Percentiles rank a stretch among this genome's conserved stretches.
These are phyloP conservation scores for Phyllosticta paracitricarpa DNA, from an alignment of 2,329 filamentous ascomycete species.

Conservation along the genomic window DNA sequence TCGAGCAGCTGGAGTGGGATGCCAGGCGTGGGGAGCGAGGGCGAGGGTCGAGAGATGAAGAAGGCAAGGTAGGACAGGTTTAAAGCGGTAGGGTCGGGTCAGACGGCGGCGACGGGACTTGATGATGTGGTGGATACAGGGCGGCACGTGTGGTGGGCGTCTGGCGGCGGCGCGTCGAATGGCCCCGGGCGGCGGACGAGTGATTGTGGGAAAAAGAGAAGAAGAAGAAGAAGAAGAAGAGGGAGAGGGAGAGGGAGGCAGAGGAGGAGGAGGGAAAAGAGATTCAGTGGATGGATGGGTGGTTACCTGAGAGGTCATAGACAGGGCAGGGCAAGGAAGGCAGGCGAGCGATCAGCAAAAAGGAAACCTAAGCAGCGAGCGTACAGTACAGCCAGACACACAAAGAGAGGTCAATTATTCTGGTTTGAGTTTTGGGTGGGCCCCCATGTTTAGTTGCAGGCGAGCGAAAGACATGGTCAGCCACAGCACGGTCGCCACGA, in stretches of 20 bases:
- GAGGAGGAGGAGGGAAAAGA: not conserved
- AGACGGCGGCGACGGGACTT: not conserved
- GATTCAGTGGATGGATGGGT: not conserved
- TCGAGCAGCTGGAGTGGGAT: not conserved
- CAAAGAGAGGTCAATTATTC: no score
- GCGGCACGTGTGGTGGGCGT: no score
- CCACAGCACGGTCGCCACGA: no score
- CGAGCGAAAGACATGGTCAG: no score
- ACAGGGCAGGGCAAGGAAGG: not conserved
- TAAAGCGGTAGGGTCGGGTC: not conserved
- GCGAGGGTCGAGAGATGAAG: no score
- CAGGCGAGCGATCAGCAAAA: not conserved
- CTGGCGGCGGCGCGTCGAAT: no score
- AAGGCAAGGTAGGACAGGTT: not conserved
- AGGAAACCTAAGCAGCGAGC: not conserved
- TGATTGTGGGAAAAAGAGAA: not conserved
- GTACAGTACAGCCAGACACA: not conserved
- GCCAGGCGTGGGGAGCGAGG: not conserved
- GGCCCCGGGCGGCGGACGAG: no score
- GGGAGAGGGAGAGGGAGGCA: not conserved
- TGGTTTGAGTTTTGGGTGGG: no score
- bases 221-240: not conserved
- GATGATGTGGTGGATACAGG: not conserved
- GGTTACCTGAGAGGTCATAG: not conserved
- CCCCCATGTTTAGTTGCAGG: no score